A percentile compares a stretch with the other conserved stretches of the same genome.
Conservation (phyloP, 495 filamentous ascomycete species). For the Zalerion maritima region DNA sequence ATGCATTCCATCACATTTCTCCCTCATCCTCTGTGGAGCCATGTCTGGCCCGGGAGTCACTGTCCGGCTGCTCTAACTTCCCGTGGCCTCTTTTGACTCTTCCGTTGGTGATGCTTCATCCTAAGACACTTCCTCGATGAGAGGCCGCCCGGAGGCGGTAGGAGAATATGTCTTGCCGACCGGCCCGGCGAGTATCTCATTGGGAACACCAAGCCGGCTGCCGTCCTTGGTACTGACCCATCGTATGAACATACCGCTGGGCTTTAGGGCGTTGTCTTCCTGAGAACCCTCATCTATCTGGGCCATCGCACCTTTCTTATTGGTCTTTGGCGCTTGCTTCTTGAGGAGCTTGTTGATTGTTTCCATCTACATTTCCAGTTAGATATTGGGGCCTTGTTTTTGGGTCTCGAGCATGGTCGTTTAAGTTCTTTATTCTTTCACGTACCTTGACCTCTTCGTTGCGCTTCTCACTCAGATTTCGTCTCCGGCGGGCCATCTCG, state of each 20-base stretch:
- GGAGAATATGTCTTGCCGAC: slow-evolving; percentile 45
- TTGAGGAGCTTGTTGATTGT: slow-evolving; percentile 95
- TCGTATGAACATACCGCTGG: slow-evolving; percentile 57
- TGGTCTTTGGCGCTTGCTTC: slow-evolving; percentile 81
- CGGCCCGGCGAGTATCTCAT: slow-evolving; percentile 63
- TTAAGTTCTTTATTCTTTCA: background rate
- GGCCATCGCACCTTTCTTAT: slow-evolving; percentile 34
- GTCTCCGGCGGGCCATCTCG: slow-evolving; percentile 88
- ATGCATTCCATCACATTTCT: too few species aligned
- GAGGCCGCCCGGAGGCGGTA: slow-evolving; percentile 12
- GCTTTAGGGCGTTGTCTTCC: slow-evolving; percentile 31
- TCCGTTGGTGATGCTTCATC: background rate
- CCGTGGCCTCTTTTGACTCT: too few species aligned
- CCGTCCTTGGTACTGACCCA: slow-evolving; percentile 65
- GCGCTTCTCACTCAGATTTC: slow-evolving; percentile 95
- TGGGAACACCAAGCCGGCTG: slow-evolving; percentile 56
- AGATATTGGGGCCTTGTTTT: background rate
- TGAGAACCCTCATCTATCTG: slow-evolving; percentile 45
- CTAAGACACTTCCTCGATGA: slow-evolving; percentile 22
- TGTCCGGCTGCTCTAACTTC: too few species aligned
- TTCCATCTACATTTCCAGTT: slow-evolving; percentile 53
- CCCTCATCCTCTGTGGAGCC: too few species aligned
- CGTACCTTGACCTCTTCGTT: slow-evolving; percentile 95
- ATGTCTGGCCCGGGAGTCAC: too few species aligned
- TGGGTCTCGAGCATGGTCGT: too few species aligned